phyloP scores from a whole-genome alignment of 208 protist species.

The Wallacemonas sp. region DNA sequence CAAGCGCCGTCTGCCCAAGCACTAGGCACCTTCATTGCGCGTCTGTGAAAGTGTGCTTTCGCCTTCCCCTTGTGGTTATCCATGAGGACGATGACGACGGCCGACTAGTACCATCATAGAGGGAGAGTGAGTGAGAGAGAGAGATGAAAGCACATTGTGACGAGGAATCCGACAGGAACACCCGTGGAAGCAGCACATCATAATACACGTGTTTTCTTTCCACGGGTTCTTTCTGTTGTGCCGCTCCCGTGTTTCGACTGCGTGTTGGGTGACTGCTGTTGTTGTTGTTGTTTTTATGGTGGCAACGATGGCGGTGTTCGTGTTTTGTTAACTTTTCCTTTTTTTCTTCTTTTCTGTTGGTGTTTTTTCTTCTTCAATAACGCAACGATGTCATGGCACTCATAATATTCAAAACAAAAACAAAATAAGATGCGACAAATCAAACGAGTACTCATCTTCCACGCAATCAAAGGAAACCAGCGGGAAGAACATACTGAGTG shows the following conservation, averaged over 20 bases:
- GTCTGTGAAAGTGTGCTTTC: too few species aligned
- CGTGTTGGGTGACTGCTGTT: neutral
- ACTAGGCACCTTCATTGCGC: neutral
- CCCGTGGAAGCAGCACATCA: too few species aligned
- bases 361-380: slow-evolving; percentile 14
- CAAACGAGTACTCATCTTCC: too few species aligned
- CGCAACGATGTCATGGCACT: neutral
- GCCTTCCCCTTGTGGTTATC: too few species aligned
- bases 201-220: too few species aligned
- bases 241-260: neutral
- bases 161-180: too few species aligned
- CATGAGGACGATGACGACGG: too few species aligned
- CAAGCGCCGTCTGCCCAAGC: slow-evolving; percentile 38
- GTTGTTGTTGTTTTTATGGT: neutral
- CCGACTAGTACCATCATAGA: too few species aligned
- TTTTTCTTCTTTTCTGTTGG: slow-evolving; percentile 16
- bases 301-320: too few species aligned
- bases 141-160: neutral
- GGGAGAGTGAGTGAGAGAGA: neutral
- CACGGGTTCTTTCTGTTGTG: too few species aligned
- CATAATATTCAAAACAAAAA: neutral
- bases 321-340: slow-evolving; percentile 20
- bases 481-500: too few species aligned
- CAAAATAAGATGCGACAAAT: slow-evolving; percentile 10
- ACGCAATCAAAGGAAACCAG: neutral